These are phyloP conservation scores for Elongisporangium anandrum DNA, from an alignment of 352 stramenopile species.

Conservation along the genomic window DNA sequence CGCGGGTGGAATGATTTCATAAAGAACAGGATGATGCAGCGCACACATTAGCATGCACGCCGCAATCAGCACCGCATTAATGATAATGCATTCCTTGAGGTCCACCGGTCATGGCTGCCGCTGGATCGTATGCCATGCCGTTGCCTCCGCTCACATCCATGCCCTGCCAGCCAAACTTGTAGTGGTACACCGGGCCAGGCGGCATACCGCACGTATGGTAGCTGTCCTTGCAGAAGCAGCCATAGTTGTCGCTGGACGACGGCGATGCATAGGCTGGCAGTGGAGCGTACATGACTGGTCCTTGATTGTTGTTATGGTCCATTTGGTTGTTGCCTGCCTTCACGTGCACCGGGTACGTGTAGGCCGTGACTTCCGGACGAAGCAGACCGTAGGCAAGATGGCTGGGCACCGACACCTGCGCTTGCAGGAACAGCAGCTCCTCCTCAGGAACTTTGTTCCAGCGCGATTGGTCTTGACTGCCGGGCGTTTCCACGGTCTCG, in stretches of 20 bases:
- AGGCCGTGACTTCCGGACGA: constrained; percentile 35
- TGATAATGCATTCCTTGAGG: too few relatives aligned
- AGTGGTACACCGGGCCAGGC: constrained; percentile 66
- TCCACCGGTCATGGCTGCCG: too few relatives aligned
- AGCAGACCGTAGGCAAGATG: constrained; percentile 60
- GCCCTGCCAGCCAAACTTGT: constrained; percentile 80
- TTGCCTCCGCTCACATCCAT: constrained; percentile 18
- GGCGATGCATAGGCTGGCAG: constrained; percentile 45
- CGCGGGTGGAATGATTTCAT: too few relatives aligned
- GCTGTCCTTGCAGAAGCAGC: constrained; percentile 48
- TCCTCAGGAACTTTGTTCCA: constrained; percentile 67
- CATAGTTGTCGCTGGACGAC: constrained; percentile 68
- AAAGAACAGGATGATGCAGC: too few relatives aligned
- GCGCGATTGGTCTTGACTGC: constrained; percentile 47
- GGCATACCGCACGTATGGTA: constrained; percentile 45
- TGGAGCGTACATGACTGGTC: constrained; percentile 13
- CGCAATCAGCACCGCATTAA: too few relatives aligned
- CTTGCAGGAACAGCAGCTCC: constrained; percentile 71
- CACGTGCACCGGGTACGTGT: constrained; percentile 29
- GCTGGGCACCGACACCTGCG: constrained; percentile 52
- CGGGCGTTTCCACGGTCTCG: constrained; percentile 33
- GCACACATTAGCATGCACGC: too few relatives aligned
- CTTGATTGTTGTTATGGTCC: constrained; percentile 11
- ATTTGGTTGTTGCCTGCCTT: constrained; percentile 12
- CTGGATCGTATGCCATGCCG: too few relatives aligned